Evolutionary conservation across 2,329 filamentous ascomycete species (phyloP).

Genomic region (Aspergillus persii): DNA sequence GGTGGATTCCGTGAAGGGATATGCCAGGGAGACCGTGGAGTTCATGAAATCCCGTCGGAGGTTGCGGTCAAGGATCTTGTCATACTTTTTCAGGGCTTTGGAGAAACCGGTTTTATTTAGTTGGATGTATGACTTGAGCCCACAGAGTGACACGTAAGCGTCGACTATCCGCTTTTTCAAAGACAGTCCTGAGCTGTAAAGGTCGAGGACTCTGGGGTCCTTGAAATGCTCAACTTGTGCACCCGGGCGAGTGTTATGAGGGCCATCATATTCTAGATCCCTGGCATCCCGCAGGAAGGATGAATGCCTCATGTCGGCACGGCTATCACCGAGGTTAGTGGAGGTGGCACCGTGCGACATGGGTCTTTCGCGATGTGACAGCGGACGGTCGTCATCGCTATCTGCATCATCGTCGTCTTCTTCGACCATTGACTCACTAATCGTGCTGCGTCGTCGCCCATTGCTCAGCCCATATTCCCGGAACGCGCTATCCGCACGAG

Average conservation of each 20-base stretch:
- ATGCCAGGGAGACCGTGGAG: constrained; percentile 69
- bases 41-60: constrained; percentile 76
- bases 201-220: constrained; percentile 66
- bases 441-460: constrained; percentile 47
- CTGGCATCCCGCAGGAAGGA: constrained; percentile 26
- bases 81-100: constrained; percentile 97
- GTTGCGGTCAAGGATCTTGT: constrained; percentile 86
- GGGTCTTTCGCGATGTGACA: constrained; percentile 14
- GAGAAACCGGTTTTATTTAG: constrained; percentile 95
- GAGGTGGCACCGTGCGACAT: constrained; percentile 29
- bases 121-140: constrained; percentile 93
- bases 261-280: constrained; percentile 15
- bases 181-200: constrained; percentile 73
- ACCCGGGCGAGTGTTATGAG: constrained; percentile 20
- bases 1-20: constrained; percentile 75
- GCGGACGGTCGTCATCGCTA: constrained; percentile 59
- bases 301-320: constrained; percentile 35
- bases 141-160: constrained; percentile 88
- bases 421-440: constrained; percentile 51
- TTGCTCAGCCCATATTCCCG: constrained; percentile 47
- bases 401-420: constrained; percentile 49
- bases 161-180: constrained; percentile 88
- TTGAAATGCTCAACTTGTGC: constrained; percentile 71
- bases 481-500: constrained; percentile 52
- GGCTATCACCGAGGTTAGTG: constrained; percentile 26